Conservation (phyloP, 2,329 filamentous ascomycete species). For the Aureobasidium vineae region DNA sequence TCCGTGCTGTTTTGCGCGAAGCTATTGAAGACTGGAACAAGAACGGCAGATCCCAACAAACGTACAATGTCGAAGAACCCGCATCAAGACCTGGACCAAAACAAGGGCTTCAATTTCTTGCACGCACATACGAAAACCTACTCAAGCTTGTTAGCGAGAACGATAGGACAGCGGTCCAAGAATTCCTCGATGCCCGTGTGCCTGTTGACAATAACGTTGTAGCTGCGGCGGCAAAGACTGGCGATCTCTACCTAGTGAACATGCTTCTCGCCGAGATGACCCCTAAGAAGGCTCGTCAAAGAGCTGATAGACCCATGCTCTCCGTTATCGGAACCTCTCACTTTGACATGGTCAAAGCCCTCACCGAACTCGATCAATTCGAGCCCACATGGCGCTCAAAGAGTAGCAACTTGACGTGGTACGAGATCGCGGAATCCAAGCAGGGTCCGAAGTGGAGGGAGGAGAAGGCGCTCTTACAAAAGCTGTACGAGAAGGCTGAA, state of each 20-base stretch:
- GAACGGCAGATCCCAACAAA: slow-evolving; percentile 41
- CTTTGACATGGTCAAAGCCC: slow-evolving; percentile 70
- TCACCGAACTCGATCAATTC: slow-evolving; percentile 56
- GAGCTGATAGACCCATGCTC: slow-evolving; percentile 87
- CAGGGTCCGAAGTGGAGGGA: slow-evolving; percentile 87
- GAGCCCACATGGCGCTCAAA: slow-evolving; percentile 74
- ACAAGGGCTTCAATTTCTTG: slow-evolving; percentile 50
- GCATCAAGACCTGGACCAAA: slow-evolving; percentile 41
- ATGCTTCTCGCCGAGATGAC: slow-evolving; percentile 57
- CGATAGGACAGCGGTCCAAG: slow-evolving; percentile 49
- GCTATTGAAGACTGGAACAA: slow-evolving; percentile 50
- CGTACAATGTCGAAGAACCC: slow-evolving; percentile 50
- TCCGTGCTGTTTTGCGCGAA: slow-evolving; percentile 50
- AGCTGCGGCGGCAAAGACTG: slow-evolving; percentile 86
- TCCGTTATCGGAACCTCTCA: slow-evolving; percentile 89
- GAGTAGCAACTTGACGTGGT: slow-evolving; percentile 72
- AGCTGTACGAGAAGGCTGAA: slow-evolving; percentile 61
- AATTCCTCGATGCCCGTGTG: slow-evolving; percentile 47
- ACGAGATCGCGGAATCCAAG: slow-evolving; percentile 78
- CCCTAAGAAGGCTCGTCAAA: slow-evolving; percentile 61
- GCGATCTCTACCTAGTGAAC: slow-evolving; percentile 83
- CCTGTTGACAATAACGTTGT: slow-evolving; percentile 73
- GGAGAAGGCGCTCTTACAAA: slow-evolving; percentile 77
- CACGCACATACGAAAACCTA: slow-evolving; percentile 50
- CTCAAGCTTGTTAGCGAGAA: slow-evolving; percentile 51